Percentiles rank a stretch among this genome's conserved stretches.
phyloP scores from a whole-genome alignment of 2,329 filamentous ascomycete species.

The Ceratocystis huliohia region DNA sequence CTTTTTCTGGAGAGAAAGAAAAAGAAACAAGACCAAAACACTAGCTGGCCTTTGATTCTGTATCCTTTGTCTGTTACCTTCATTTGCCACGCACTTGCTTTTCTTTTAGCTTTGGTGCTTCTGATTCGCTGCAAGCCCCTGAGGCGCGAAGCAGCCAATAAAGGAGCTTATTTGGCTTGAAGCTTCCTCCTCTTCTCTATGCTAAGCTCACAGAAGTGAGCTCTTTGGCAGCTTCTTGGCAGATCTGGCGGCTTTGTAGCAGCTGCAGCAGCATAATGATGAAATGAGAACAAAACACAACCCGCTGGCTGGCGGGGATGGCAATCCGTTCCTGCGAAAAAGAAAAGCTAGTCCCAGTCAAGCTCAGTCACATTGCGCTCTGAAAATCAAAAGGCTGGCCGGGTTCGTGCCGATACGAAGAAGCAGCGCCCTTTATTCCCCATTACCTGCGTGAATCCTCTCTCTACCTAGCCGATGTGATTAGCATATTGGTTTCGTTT shows the following conservation, averaged over 20 bases:
- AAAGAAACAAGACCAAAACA: too few species aligned
- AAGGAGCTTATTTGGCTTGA: background rate
- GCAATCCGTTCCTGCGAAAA: too few species aligned
- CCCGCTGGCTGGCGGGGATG: too few species aligned
- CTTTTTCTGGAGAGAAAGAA: too few species aligned
- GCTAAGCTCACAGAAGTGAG: background rate
- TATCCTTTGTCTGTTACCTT: background rate
- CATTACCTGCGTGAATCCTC: too few species aligned
- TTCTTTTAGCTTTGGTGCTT: background rate
- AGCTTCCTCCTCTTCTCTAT: background rate
- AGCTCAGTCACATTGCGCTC: background rate
- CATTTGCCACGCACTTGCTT: background rate
- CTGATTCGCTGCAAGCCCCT: background rate
- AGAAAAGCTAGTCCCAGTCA: background rate
- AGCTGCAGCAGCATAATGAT: background rate
- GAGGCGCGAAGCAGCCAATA: background rate
- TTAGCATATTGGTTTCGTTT: too few species aligned
- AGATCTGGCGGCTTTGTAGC: too few species aligned
- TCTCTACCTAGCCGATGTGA: too few species aligned
- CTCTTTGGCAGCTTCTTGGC: background rate
- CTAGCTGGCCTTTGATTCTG: too few species aligned
- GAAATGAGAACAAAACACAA: background rate
- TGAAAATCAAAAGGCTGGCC: background rate
- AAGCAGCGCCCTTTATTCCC: too few species aligned
- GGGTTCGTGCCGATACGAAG: slow-evolving; percentile 9